A percentile compares a stretch with the other conserved stretches of the same genome.
Evolutionary conservation across 768 basidiomycete species (phyloP).

Genomic region (Xerocomellus amylosporus): DNA sequence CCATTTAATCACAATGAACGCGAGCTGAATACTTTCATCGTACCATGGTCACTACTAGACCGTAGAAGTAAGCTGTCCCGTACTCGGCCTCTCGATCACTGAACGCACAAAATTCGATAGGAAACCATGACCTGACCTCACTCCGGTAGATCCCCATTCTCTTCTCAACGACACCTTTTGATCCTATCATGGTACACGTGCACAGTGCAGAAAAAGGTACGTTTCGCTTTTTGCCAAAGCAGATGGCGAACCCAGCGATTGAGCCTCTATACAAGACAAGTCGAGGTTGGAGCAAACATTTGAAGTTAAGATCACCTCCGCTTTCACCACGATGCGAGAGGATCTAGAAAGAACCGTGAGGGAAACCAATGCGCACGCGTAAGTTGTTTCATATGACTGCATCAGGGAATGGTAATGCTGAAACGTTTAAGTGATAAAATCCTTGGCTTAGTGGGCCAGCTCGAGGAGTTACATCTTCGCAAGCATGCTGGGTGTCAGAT

Average conservation of each 20-base stretch:
- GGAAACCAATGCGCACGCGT: slow-evolving; percentile 32
- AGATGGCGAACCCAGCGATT: background rate
- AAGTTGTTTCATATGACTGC: slow-evolving; percentile 6
- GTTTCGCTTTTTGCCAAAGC: background rate
- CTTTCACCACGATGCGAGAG: slow-evolving; percentile 16
- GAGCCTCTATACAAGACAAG: slow-evolving; percentile 4
- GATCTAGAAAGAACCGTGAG: slow-evolving; percentile 8
- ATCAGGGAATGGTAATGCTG: background rate
- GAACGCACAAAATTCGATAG: slow-evolving; percentile 6
- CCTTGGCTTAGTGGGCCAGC: slow-evolving; percentile 18
- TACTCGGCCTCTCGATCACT: background rate
- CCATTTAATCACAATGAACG: background rate
- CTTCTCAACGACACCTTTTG: background rate
- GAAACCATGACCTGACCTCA: slow-evolving; percentile 3
- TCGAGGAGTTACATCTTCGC: slow-evolving; percentile 22
- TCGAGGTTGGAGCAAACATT: slow-evolving; percentile 20
- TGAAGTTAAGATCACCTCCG: slow-evolving; percentile 16
- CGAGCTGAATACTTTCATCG: slow-evolving; percentile 2
- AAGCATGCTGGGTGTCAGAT: slow-evolving; percentile 7
- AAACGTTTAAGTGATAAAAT: slow-evolving; percentile 18
- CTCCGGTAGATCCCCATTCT: slow-evolving; percentile 12
- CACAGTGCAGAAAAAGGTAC: slow-evolving; percentile 17
- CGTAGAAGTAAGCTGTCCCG: slow-evolving; percentile 11
- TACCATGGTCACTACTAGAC: slow-evolving; percentile 7
- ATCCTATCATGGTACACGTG: background rate